Evolutionary conservation across 2,329 filamentous ascomycete genomes (phyloP), one percentile per base, ranked within the genome.

Genomic region (Fusarium austroafricanum): DNA sequence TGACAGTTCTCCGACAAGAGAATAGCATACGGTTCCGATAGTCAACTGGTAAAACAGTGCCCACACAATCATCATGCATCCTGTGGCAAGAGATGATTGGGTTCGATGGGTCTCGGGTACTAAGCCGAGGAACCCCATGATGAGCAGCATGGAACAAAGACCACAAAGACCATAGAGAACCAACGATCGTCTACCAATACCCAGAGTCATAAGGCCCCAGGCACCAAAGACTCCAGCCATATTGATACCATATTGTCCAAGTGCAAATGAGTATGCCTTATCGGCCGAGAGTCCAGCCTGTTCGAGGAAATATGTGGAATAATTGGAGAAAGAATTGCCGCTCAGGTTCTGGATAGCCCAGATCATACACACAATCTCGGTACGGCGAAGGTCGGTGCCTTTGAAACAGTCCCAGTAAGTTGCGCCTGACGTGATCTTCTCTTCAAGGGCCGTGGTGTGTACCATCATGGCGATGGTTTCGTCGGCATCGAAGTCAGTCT

Each of bases 391-490:
- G 75, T 97, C 90, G 14, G 87, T 86, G 12, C 93, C 93, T 76
- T 86, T 90, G 85, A 97, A 96, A 80, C 93, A 97, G 78, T 97
- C 93, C 71, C 87, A 79, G 78, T 96, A 97, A 53, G 84, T 89
- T 8, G 92, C 88, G 29, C 93, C 93, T 9, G 82, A 81, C 6
- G 92, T 94, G 53, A 93, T 91, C 78, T 87, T 85, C 75, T 92
- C 86, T 77, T 97, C 94, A 12, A 96, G 82, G 0, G 91, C 90
- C 1, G 92, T 94, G 1, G 93, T 97, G 75, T 96, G 92, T 2
- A 93, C 88, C 92, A 97, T 97, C 92, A 97, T 96, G 72, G 92
- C 90, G 49, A 97, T 84, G 0, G 92, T 96, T 79, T 96, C 92
- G 65, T 96, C 91, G 12, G 91, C 87, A 73, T 96, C 87, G 71